phyloP scores from a whole-genome alignment of 78 protist species.

The Dictyostelium discoideum region dicty_2.7 NC_007090.3:568001-568500 shows the following conservation, averaged over 20 bases:
- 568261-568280: neutral
- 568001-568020: neutral
- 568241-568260: neutral
- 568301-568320: neutral
- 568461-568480: constrained; percentile 22
- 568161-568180: neutral
- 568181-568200: neutral
- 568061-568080: neutral
- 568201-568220: neutral
- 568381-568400: neutral
- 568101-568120: neutral
- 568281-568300: neutral
- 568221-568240: neutral
- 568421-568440: neutral
- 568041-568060: neutral
- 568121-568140: constrained; percentile 31
- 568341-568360: neutral
- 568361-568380: neutral
- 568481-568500: constrained; percentile 32
- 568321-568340: neutral
- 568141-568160: neutral
- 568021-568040: neutral
- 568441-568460: neutral
- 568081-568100: neutral
- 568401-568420: neutral